These are phyloP conservation scores for Lepraria neglecta DNA, from an alignment of 495 filamentous ascomycete genomes.

Conservation along the genomic window DNA sequence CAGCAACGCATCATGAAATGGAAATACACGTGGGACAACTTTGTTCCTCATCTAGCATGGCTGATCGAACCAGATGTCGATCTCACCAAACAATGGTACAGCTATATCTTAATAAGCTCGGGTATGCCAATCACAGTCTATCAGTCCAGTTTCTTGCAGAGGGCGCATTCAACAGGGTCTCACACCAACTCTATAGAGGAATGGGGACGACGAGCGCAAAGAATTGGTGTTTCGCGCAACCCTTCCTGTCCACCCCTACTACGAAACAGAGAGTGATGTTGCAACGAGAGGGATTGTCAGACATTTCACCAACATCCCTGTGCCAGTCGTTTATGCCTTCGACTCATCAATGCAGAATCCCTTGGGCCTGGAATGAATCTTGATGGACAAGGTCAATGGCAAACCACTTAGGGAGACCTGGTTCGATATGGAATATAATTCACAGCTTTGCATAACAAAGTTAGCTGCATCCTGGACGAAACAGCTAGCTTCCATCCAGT, in stretches of 20 bases:
- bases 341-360: constrained; percentile 42
- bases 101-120: neutral
- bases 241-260: constrained; percentile 47
- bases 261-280: constrained; percentile 51
- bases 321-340: constrained; percentile 45
- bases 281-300: constrained; percentile 47
- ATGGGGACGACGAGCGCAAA: neutral
- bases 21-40: neutral
- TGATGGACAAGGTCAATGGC: constrained; percentile 48
- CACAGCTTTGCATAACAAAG: constrained; percentile 37
- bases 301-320: constrained; percentile 43
- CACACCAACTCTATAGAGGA: neutral
- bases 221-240: constrained; percentile 42
- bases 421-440: constrained; percentile 32
- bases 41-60: neutral
- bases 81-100: neutral
- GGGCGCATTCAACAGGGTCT: constrained; percentile 27
- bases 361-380: constrained; percentile 55
- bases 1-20: constrained; percentile 1
- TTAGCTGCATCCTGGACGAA: constrained; percentile 35
- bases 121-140: neutral
- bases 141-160: constrained; percentile 9
- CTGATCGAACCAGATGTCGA: neutral
- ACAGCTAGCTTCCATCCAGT: constrained; percentile 15
- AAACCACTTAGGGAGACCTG: constrained; percentile 38